Evolutionary conservation across 805 yeast species (phyloP).

Genomic region (Candida koratica): DNA sequence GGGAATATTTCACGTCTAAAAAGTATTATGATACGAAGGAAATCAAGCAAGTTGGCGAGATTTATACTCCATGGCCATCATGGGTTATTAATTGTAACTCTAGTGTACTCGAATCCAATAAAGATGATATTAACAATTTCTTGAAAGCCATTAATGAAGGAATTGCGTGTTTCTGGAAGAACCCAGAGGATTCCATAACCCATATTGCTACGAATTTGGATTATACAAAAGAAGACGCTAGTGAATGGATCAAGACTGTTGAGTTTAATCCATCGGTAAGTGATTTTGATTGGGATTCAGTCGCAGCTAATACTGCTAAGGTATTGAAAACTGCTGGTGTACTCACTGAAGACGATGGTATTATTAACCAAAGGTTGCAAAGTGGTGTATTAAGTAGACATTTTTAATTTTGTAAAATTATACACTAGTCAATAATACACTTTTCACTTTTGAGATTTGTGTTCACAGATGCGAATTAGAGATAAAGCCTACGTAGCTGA

Average conservation of each 20-base stretch:
- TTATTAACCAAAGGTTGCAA: slow-evolving; percentile 25
- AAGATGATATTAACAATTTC: slow-evolving; percentile 34
- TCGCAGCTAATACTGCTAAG: slow-evolving; percentile 51
- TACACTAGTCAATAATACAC: too few relatives aligned
- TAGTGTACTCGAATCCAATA: slow-evolving; percentile 27
- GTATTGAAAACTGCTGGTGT: slow-evolving; percentile 67
- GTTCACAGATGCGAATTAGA: too few relatives aligned
- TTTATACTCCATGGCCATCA: slow-evolving; percentile 95
- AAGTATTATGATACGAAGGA: slow-evolving; percentile 77
- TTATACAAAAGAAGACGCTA: slow-evolving; percentile 73
- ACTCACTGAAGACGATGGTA: slow-evolving; percentile 26
- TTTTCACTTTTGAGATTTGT: too few relatives aligned
- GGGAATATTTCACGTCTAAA: slow-evolving; percentile 92
- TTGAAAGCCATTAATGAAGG: slow-evolving; percentile 61
- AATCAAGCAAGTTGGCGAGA: slow-evolving; percentile 78
- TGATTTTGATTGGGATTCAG: slow-evolving; percentile 44
- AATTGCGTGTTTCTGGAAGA: slow-evolving; percentile 54
- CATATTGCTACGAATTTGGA: slow-evolving; percentile 67
- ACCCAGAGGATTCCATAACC: slow-evolving; percentile 62
- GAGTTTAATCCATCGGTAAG: slow-evolving; percentile 46
- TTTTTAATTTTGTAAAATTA: too few relatives aligned
- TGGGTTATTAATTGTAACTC: slow-evolving; percentile 71
- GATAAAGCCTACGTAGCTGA: too few relatives aligned
- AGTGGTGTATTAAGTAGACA: slow-evolving; percentile 13
- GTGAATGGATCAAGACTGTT: slow-evolving; percentile 79